phyloP scores from a whole-genome alignment of 2,329 filamentous ascomycete species.

The Exophiala oligosperma region DNA sequence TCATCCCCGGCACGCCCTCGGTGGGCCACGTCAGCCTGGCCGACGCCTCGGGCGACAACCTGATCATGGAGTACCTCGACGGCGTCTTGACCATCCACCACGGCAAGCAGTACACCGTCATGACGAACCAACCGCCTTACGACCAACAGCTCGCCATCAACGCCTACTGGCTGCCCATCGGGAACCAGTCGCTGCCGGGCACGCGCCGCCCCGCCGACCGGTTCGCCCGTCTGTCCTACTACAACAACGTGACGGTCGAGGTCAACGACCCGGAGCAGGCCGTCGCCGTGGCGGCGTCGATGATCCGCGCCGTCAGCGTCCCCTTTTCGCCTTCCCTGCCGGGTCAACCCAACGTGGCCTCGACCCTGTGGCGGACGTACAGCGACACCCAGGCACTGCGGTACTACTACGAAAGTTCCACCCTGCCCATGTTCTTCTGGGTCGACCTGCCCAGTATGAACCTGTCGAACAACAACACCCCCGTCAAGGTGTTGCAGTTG shows the following conservation, averaged over 20 bases:
- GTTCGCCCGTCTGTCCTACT: constrained; percentile 4
- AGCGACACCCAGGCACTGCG: not conserved
- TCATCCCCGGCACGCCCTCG: constrained; percentile 4
- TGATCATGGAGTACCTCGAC: constrained; percentile 6
- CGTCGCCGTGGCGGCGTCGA: constrained; percentile 2
- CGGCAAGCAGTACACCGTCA: constrained; percentile 4
- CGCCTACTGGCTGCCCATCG: constrained; percentile 6
- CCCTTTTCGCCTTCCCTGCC: constrained; percentile 1
- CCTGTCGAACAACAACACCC: not conserved
- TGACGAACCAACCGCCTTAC: constrained; percentile 5
- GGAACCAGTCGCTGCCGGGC: constrained; percentile 4
- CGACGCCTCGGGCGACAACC: constrained; percentile 4
- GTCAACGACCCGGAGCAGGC: not conserved
- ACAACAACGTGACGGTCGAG: not conserved
- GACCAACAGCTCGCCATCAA: constrained; percentile 7
- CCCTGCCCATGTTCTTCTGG: constrained; percentile 3
- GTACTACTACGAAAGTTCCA: constrained; percentile 5
- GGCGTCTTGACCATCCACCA: constrained; percentile 3
- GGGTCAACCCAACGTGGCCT: not conserved
- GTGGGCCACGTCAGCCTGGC: constrained; percentile 1
- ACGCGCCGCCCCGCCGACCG: constrained; percentile 3
- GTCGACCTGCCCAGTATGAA: not conserved
- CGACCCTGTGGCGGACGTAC: constrained; percentile 6
- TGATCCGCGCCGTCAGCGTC: constrained; percentile 11
- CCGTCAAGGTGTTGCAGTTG: not conserved